Percentiles rank a stretch among this genome's conserved stretches.
Conservation (phyloP, 768 basidiomycete genomes). For the Fomitopsis pulvina region DNA sequence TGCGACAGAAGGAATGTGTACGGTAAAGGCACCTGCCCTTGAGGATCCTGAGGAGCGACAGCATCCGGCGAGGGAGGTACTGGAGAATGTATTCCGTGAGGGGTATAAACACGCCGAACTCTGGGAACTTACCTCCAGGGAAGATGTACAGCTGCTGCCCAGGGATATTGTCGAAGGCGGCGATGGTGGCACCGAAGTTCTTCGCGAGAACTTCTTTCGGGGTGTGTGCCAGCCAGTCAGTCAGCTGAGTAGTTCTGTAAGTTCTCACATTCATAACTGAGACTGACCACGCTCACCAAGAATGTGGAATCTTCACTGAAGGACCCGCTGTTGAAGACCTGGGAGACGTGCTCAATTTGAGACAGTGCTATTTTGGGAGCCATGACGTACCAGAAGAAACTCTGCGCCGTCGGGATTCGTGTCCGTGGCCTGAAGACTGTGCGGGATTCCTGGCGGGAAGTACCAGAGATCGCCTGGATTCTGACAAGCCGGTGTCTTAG, state of each 20-base stretch:
- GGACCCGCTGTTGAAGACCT: slow-evolving; percentile 39
- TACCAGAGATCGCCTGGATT: slow-evolving; percentile 49
- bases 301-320: slow-evolving; percentile 54
- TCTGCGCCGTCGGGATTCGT: slow-evolving; percentile 38
- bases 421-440: slow-evolving; percentile 46
- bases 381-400: slow-evolving; percentile 39
- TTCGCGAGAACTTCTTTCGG: slow-evolving; percentile 55
- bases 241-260: slow-evolving; percentile 22
- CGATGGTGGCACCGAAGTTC: slow-evolving; percentile 47
- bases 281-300: slow-evolving; percentile 9
- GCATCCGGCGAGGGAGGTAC: slow-evolving; percentile 19
- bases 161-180: slow-evolving; percentile 51
- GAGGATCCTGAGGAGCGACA: slow-evolving; percentile 39
- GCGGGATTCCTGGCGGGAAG: slow-evolving; percentile 49
- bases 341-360: not conserved
- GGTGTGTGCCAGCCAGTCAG: slow-evolving; percentile 64
- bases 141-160: slow-evolving; percentile 50
- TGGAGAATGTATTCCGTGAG: not conserved
- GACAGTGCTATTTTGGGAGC: not conserved
- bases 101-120: not conserved
- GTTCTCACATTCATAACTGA: not conserved
- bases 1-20: slow-evolving; percentile 53
- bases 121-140: slow-evolving; percentile 25
- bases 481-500: not conserved
- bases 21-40: slow-evolving; percentile 40